Base-by-base conservation (phyloP, 371 early-diverging fungal species). In the Mortierella sp. region DNA sequence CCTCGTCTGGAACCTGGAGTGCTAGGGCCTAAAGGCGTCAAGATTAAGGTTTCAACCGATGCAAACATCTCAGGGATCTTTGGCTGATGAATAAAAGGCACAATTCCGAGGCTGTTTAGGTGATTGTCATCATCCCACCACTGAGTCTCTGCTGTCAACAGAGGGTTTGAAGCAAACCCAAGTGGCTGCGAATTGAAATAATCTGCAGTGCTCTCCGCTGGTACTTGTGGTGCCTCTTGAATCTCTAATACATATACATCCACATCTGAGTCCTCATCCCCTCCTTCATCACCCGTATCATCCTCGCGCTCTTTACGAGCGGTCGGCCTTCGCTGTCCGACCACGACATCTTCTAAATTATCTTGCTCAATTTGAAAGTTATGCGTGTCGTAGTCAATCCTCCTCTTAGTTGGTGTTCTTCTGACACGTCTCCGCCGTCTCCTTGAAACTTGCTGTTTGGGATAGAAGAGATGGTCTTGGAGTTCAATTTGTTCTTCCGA, bases 31-130 rank as follows among this genome's bases (percentile, higher is more conserved):
- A 70, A 51, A 10, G 70, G 64, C 8, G 70, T 62, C 1, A 70
- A 51, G 22, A 70, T 57, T 5, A 70, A 49, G 19, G 70, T 70
- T 29, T 70, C 70, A 2, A 40, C 55, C 4, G 70, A 70, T 32
- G 70, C 64, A 64, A 70, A 64, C 64, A 47, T 56, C 15, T 45
- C 70, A 13, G 70, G 70, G 64, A 70, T 63, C 49, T 63, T 70
- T 55, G 70, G 70, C 58, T 63, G 62, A 9, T 62, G 31, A 29
- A 57, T 43, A 35, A 63, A 70, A 6, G 70, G 70, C 7, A 70
- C 31, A 15, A 70, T 70, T 26, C 70, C 70, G 10, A 70, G 58
- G 1, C 35, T 70, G 8, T 47, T 37, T 4, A 70, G 26, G 28
- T 70, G 70, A 8, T 63, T 51, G 56, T 56, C 63, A n/a, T 47